Evolutionary conservation across 345 rosid species (phyloP).

Genomic region (Salix purpurea): DNA sequence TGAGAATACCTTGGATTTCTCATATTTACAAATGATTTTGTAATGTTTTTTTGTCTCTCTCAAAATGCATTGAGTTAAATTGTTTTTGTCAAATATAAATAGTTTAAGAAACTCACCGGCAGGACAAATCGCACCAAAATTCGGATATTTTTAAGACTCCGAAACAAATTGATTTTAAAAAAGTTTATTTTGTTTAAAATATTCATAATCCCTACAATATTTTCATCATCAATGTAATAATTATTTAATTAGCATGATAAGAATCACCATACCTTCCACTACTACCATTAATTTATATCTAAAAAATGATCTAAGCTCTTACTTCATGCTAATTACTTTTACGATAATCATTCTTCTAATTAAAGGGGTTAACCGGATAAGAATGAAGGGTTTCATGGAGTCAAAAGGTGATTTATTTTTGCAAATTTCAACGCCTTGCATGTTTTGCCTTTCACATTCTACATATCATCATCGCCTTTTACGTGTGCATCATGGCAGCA

Average conservation of each 20-base stretch:
- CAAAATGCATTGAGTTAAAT: neutral
- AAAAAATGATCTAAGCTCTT: neutral
- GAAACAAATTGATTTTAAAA: too few relatives aligned
- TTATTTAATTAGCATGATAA: too few relatives aligned
- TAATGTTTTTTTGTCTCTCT: too few relatives aligned
- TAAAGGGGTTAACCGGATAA: slow-evolving; percentile 12
- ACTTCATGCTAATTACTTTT: neutral
- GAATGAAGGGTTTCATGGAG: slow-evolving; percentile 2
- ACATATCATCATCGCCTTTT: slow-evolving; percentile 8
- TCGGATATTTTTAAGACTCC: too few relatives aligned
- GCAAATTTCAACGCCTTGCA: slow-evolving; percentile 11
- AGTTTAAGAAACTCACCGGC: neutral
- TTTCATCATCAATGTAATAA: too few relatives aligned
- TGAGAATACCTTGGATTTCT: neutral
- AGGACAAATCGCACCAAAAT: too few relatives aligned
- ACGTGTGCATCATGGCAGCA: slow-evolving; percentile 2
- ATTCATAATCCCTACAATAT: too few relatives aligned
- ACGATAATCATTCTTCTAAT: neutral
- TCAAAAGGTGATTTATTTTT: slow-evolving; percentile 9
- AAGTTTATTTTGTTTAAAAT: too few relatives aligned
- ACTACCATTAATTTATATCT: too few relatives aligned
- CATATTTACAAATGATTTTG: neutral
- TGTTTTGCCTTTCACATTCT: slow-evolving; percentile 2
- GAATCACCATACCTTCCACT: too few relatives aligned
- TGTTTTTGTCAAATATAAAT: too few relatives aligned